Evolutionary conservation across 192 early-diverging fungal species (phyloP), one percentile per base, ranked within the genome.

Genomic region (Coemansia sp.): DNA sequence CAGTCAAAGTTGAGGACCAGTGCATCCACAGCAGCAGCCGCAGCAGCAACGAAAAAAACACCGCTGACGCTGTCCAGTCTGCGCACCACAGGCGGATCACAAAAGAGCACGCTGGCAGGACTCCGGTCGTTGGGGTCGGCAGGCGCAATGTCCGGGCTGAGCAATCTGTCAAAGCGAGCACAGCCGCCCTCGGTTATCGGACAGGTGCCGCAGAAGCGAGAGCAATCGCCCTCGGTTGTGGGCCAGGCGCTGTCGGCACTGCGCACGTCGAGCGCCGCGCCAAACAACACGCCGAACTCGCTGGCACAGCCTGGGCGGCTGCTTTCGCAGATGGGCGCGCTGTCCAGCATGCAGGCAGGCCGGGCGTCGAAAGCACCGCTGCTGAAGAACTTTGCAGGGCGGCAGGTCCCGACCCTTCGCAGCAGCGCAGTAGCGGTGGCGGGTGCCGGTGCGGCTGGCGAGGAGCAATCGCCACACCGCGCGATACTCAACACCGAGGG

Each of bases 201-300:
- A 32, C 51, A 66, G 49, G 77, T 66, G 28, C 66, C 73, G 43
- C n/a, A n/a, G n/a, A 64, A 48, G 16, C 19, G 42, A 16, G 56
- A 54, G 45, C 28, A 51, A n/a, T 29, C 48, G 40, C 16, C 46
- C 4, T 65, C 57, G 18, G 60, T 69, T 21, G 66, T 73, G 21
- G 77, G 77, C 43, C 51, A 66, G 49, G 77, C 70, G 28, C 66
- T 79, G 43, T 71, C 70, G 9, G 70, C 60, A 0, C 67, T 79
- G 31, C 67, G 68, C 27, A 32, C 57, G 42, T 11, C 50, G 19
- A 18, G 62, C 22, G 19, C 51, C 11, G 19, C 28, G 43, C 27
- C 40, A 32, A 14, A 29, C 22, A 12, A 22, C 22, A 48, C 5
- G 30, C 14, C 62, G 30, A 32, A 30, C 28, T 14, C 38, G 35